Evolutionary conservation across 352 stramenopile species (phyloP), one percentile per base, ranked within the genome.

Genomic region (Phytophthora meadii): DNA sequence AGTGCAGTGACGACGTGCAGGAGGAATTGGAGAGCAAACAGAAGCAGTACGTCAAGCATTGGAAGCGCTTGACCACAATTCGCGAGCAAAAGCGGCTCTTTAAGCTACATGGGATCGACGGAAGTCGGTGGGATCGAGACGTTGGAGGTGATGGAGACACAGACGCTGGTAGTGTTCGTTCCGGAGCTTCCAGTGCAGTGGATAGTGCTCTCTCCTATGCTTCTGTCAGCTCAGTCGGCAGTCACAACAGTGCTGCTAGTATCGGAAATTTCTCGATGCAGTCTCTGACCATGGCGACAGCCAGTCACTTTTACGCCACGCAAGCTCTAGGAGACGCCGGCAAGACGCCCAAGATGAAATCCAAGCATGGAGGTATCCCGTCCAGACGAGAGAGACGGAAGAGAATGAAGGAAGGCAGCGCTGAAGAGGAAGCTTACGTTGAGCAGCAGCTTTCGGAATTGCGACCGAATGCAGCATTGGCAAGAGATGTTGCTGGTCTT

Each of bases 71-170:
- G 27, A 81, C 66, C 15, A 85, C 68, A 4, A 85, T 94, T 65
- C 82, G 76, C 42, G 81, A 92, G 56, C 86, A 94, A 61, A 92
- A 91, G 65, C 79, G 81, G 24, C 65, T 94, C 24, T 94, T 92
- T 46, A 83, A 84, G 59, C 65, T 94, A 36, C 84, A 92, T 56
- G 86, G 86, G 17, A 90, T 94, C 37, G 84, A 92, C 49, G 84
- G 84, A 14, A 80, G 72, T 25, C 79, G 81, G 15, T 90, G 82
- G 75, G 55, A 75, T 4, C 61, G 74, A 10, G 45, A 41, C 1
- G 56, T 39, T 32, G 45, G 52, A 27, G 61, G 67, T 22, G 45
- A 63, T 24, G 58, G 51, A 15, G 63, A 77, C 17, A 75, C 72
- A 14, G 77, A 77, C 12, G 70, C 67, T 12, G 63, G 79, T 42